These are phyloP conservation scores for Hyphopichia fennica DNA, from an alignment of 1,139 yeast species.

Conservation along the genomic window DNA sequence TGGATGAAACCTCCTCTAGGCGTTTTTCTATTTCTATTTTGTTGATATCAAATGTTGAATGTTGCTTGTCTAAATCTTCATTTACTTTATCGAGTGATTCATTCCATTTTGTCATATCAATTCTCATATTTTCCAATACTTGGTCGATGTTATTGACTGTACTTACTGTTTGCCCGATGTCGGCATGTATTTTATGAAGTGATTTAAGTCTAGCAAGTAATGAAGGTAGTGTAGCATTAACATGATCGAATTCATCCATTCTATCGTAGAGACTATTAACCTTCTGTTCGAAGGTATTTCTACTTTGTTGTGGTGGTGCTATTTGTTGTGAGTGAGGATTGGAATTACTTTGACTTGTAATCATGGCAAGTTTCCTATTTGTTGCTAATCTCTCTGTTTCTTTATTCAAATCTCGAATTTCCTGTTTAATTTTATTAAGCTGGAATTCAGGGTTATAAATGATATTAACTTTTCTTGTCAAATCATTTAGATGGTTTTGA, in stretches of 20 bases:
- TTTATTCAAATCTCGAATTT: constrained; percentile 14
- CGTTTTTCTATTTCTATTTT: constrained; percentile 11
- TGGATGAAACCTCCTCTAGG: neutral
- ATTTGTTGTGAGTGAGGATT: neutral
- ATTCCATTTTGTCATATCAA: constrained; percentile 45
- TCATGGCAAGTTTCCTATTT: constrained; percentile 11
- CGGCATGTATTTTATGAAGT: constrained; percentile 45
- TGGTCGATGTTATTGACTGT: constrained; percentile 34
- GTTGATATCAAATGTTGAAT: constrained; percentile 13
- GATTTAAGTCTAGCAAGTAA: constrained; percentile 44
- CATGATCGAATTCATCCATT: constrained; percentile 36
- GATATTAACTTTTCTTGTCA: constrained; percentile 36
- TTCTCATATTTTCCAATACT: constrained; percentile 29
- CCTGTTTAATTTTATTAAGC: constrained; percentile 16
- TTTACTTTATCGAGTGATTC: constrained; percentile 36
- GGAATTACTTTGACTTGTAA: neutral
- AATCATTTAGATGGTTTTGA: constrained; percentile 29
- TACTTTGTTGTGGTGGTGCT: constrained; percentile 6
- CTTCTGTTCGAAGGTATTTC: neutral
- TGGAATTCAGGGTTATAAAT: constrained; percentile 38
- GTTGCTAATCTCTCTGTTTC: constrained; percentile 18
- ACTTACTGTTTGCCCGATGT: constrained; percentile 27
- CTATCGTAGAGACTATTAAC: constrained; percentile 18
- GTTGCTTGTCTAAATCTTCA: constrained; percentile 25
- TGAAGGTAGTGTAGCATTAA: constrained; percentile 37